Percentiles rank a stretch among this genome's conserved stretches.
Evolutionary conservation across 345 rosid genomes (phyloP).

Genomic region (Eucalyptus curtisii): DNA sequence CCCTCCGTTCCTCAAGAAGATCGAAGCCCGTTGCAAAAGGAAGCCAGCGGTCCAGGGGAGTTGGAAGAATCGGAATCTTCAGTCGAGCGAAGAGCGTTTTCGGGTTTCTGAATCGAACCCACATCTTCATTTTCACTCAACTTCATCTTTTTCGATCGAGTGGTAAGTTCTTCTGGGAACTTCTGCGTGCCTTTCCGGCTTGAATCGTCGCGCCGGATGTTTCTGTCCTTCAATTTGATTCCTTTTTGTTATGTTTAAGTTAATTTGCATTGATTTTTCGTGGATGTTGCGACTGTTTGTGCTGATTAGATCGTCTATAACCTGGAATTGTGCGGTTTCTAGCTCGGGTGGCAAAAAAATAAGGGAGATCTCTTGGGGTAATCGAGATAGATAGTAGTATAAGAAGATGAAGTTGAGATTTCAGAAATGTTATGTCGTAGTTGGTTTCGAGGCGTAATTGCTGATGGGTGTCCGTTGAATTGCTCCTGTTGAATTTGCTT

Average conservation of each 20-base stretch:
- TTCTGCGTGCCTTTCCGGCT: neutral
- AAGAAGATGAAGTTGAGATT: neutral
- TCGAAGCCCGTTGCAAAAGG: neutral
- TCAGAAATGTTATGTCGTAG: neutral
- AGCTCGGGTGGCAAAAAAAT: neutral
- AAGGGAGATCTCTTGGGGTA: neutral
- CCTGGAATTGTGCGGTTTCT: neutral
- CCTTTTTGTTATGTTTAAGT: neutral
- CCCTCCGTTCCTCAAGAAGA: neutral
- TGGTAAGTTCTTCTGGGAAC: neutral
- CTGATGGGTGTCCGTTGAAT: neutral
- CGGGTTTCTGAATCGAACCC: neutral
- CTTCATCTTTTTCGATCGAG: neutral
- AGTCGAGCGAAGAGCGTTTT: neutral
- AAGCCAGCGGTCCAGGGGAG: neutral
- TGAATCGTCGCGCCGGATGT: neutral
- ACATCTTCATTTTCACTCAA: neutral
- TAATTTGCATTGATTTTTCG: neutral
- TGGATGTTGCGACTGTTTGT: neutral
- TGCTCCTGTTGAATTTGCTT: neutral
- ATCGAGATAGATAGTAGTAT: neutral
- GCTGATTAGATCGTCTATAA: neutral
- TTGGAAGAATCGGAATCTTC: neutral
- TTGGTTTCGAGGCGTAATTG: slow-evolving; percentile 7
- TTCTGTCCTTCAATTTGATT: neutral